These are phyloP conservation scores for Flueggea neowawraea DNA, from an alignment of 441 rosid genomes.

Conservation along the genomic window DNA sequence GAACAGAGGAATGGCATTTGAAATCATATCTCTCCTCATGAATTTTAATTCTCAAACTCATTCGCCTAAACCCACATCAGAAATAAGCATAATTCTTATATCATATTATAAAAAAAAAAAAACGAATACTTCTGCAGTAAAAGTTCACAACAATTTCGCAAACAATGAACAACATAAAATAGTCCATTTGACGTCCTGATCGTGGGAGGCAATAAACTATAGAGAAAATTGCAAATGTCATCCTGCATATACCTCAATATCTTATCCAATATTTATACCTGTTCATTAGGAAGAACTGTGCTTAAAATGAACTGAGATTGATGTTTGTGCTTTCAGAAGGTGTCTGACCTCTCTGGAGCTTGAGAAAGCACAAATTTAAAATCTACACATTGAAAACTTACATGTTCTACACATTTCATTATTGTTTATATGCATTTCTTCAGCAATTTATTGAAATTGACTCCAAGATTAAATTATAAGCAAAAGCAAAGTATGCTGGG, in stretches of 20 bases:
- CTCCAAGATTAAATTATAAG: no score
- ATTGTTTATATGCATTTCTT: constrained; percentile 10
- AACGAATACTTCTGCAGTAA: no score
- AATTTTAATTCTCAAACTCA: neutral
- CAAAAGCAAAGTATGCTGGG: no score
- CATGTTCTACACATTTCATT: constrained; percentile 4
- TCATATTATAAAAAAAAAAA: no score
- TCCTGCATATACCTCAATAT: neutral
- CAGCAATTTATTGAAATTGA: neutral
- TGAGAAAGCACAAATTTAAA: constrained; percentile 20
- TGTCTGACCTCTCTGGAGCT: constrained; percentile 14
- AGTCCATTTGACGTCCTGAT: neutral
- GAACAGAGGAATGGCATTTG: constrained; percentile 1
- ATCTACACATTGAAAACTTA: neutral
- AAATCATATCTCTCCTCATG: neutral
- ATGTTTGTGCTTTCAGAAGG: constrained; percentile 4
- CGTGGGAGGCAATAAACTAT: neutral
- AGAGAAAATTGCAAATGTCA: neutral
- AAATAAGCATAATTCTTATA: neutral
- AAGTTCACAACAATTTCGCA: neutral
- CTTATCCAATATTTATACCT: neutral
- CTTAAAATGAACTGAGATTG: neutral
- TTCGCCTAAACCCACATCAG: neutral
- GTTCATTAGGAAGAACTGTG: neutral
- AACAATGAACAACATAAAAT: neutral